These are phyloP conservation scores for Singerocomus rubriflavus DNA, from an alignment of 1,284 basidiomycete genomes.

Conservation along the genomic window DNA sequence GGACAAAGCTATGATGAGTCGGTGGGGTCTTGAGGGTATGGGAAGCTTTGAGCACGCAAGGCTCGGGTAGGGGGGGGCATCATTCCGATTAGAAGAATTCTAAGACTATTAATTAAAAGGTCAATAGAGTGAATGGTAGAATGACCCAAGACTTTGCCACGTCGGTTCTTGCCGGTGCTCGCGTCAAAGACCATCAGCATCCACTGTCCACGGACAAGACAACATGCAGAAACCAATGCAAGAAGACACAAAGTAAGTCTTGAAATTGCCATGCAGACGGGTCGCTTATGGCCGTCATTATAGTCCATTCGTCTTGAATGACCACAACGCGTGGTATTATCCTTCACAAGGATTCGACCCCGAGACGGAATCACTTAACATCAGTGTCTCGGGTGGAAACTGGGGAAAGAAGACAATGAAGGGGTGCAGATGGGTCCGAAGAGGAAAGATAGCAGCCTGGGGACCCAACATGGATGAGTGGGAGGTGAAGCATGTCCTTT, in stretches of 20 bases:
- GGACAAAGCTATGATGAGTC: slow-evolving; percentile 91
- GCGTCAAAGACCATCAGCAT: background rate
- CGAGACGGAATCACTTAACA: slow-evolving; percentile 53
- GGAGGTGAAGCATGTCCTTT: slow-evolving; percentile 52
- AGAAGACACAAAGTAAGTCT: slow-evolving; percentile 32
- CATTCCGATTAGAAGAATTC: background rate
- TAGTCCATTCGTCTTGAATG: slow-evolving; percentile 54
- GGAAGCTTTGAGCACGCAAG: slow-evolving; percentile 73
- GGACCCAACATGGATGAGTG: slow-evolving; percentile 76
- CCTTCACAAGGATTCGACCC: slow-evolving; percentile 64
- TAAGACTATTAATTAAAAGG: slow-evolving; percentile 1
- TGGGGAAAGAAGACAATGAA: slow-evolving; percentile 74
- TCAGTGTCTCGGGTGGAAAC: slow-evolving; percentile 56
- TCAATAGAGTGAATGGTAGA: background rate
- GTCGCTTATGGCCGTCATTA: slow-evolving; percentile 7
- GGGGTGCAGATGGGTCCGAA: slow-evolving; percentile 71
- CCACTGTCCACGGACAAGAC: background rate
- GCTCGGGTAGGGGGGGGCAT: slow-evolving; percentile 56
- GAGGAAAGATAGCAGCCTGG: slow-evolving; percentile 75
- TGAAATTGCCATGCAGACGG: background rate
- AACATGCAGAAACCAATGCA: slow-evolving; percentile 30
- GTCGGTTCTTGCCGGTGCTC: slow-evolving; percentile 27
- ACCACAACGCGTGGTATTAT: slow-evolving; percentile 76
- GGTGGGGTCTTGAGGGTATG: slow-evolving; percentile 94
- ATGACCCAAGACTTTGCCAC: background rate